Evolutionary conservation across 2,329 filamentous ascomycete species (phyloP).

Genomic region (Colletotrichum orchidophilum): DNA sequence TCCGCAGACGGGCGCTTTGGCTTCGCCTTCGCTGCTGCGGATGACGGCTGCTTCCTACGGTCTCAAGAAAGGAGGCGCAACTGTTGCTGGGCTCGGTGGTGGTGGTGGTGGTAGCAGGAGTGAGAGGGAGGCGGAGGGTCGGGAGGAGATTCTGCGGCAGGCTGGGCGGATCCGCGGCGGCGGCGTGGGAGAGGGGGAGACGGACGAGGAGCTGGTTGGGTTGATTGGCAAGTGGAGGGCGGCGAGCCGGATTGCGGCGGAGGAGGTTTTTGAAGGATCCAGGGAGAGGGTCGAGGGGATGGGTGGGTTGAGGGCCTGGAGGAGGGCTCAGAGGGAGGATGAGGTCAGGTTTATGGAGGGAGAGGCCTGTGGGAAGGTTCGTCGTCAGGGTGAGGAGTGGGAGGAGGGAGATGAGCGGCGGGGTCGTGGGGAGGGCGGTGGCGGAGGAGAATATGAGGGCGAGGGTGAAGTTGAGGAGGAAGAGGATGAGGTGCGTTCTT

Average conservation of each 20-base stretch:
- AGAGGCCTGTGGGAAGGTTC: slow-evolving; percentile 39
- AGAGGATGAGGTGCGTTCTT: slow-evolving; percentile 6
- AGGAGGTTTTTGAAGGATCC: slow-evolving; percentile 30
- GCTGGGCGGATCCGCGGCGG: slow-evolving; percentile 14
- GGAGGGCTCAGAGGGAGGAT: slow-evolving; percentile 32
- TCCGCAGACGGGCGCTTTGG: background rate
- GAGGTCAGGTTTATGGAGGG: slow-evolving; percentile 44
- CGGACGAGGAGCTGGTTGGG: slow-evolving; percentile 21
- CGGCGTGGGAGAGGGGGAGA: background rate
- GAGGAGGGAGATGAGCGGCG: background rate
- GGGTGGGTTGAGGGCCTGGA: slow-evolving; percentile 25
- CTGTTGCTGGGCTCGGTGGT: background rate
- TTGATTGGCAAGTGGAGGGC: slow-evolving; percentile 33
- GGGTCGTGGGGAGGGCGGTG: background rate
- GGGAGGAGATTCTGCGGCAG: slow-evolving; percentile 30
- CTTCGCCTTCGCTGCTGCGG: background rate
- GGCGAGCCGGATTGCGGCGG: slow-evolving; percentile 32
- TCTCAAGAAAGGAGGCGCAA: background rate
- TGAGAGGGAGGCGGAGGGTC: slow-evolving; percentile 11
- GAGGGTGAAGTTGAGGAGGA: background rate
- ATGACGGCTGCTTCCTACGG: background rate
- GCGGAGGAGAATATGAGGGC: background rate
- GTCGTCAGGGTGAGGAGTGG: background rate
- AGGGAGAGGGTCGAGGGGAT: slow-evolving; percentile 18
- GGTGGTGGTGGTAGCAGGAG: background rate